Conservation (phyloP, 306 rosid species). For the Crotalaria pallida region DNA sequence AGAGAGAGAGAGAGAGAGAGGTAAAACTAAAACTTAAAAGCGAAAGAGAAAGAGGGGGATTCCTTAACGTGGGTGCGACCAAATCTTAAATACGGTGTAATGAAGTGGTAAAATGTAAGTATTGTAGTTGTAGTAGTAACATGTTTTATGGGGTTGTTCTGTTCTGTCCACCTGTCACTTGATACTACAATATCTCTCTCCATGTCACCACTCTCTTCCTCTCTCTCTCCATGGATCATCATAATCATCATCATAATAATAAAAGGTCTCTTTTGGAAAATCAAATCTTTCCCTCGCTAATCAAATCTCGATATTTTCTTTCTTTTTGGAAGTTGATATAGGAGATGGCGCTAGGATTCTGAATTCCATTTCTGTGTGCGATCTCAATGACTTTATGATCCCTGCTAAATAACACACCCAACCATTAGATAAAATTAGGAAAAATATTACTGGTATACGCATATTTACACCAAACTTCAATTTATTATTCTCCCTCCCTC, state of each 20-base stretch:
- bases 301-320: slow-evolving; percentile 29
- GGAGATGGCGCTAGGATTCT: slow-evolving; percentile 75
- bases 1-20: background rate
- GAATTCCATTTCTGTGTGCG: slow-evolving; percentile 71
- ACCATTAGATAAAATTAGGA: background rate
- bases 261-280: slow-evolving; percentile 46
- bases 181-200: background rate
- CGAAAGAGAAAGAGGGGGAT: slow-evolving; percentile 15
- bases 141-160: slow-evolving; percentile 8
- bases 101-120: background rate
- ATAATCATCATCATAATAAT: background rate
- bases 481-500: too few relatives aligned
- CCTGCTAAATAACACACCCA: background rate
- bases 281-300: slow-evolving; percentile 64
- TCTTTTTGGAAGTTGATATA: slow-evolving; percentile 20
- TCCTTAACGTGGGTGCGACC: slow-evolving; percentile 25
- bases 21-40: too few relatives aligned
- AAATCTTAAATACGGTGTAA: slow-evolving; percentile 42
- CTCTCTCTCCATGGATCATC: too few relatives aligned
- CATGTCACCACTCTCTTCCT: background rate
- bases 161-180: slow-evolving; percentile 15
- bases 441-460: too few relatives aligned
- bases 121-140: too few relatives aligned
- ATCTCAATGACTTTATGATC: slow-evolving; percentile 28
- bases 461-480: too few relatives aligned